These are phyloP conservation scores for Triticum timopheevii DNA, from an alignment of 176 grass and related monocot species.

Conservation along the genomic window DNA sequence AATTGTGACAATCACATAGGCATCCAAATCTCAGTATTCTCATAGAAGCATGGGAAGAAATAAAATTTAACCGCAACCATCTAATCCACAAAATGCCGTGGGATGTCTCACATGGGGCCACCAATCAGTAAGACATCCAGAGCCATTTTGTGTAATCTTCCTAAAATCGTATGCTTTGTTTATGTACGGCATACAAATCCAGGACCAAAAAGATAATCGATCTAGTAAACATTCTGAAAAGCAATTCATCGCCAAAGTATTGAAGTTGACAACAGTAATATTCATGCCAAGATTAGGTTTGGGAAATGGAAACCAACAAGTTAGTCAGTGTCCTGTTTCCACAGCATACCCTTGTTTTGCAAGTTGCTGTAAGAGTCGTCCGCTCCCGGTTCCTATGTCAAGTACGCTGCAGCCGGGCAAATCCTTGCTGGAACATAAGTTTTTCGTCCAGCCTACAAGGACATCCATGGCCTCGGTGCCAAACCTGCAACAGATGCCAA, in stretches of 20 bases:
- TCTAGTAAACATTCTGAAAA: background rate
- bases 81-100: background rate
- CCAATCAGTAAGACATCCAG: background rate
- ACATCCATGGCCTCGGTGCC: constrained; percentile 76
- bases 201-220: background rate
- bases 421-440: constrained; percentile 58
- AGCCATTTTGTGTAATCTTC: background rate
- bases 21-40: background rate
- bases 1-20: background rate
- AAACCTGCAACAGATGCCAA: constrained; percentile 52
- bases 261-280: constrained; percentile 4
- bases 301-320: background rate
- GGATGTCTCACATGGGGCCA: background rate
- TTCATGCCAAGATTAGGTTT: background rate
- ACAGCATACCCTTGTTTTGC: constrained; percentile 86
- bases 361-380: constrained; percentile 77
- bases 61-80: background rate
- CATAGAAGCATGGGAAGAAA: background rate
- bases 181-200: background rate
- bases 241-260: background rate
- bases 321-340: constrained; percentile 2
- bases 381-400: constrained; percentile 85
- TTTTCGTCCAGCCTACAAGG: constrained; percentile 79
- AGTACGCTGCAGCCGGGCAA: constrained; percentile 64
- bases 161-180: background rate